Evolutionary conservation across 306 rosid genomes (phyloP), one percentile per base, ranked within the genome.

Genomic region (Dryas alaskensis): DNA sequence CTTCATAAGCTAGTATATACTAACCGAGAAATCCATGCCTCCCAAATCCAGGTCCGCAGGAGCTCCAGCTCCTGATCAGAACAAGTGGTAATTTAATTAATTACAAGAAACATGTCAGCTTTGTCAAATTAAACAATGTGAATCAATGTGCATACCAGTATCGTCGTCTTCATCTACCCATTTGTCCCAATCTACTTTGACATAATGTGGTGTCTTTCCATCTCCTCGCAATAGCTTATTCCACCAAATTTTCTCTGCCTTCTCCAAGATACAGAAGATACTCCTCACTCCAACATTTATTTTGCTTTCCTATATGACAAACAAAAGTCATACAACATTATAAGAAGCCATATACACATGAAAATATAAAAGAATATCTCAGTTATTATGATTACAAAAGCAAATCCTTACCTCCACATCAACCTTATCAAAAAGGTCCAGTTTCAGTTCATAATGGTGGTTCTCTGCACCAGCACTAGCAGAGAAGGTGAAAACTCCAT

Each of bases 21-120:
- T 81, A 84, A 95, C 99, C 86, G 97, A 95, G 85, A 95, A 92
- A 79, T 95, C 99, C 99, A 95, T 95, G 52, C 96, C 99, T 69
- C 94, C 98, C 81, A 90, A 62, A 74, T 91, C 97, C 78, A 70
- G 9, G 68, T 92, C 99, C 69, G 81, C 89, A 37, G 7, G 67
- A 72, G 45, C 52, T 65, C 84, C 88, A 82, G 52, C 69, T 44
- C 72, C 76, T 46, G 57, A 46, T 22, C 22, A 75, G 51, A 75
- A 54, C 37, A 22, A 48, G 47, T 10, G 57, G 39, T 1, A 59
- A 3, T 45, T 62, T 40, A 59, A n/a, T 47, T 58, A 59, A 16
- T 16, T 10, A 14, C 58, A 72, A 8, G 3, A n/a, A 12, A 31
- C 37, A 72, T 5, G 76, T 57, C 19, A 51, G 0, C 70, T 74